These are phyloP conservation scores for Cicer cuneatum DNA, from an alignment of 306 rosid species.

Conservation along the genomic window DNA sequence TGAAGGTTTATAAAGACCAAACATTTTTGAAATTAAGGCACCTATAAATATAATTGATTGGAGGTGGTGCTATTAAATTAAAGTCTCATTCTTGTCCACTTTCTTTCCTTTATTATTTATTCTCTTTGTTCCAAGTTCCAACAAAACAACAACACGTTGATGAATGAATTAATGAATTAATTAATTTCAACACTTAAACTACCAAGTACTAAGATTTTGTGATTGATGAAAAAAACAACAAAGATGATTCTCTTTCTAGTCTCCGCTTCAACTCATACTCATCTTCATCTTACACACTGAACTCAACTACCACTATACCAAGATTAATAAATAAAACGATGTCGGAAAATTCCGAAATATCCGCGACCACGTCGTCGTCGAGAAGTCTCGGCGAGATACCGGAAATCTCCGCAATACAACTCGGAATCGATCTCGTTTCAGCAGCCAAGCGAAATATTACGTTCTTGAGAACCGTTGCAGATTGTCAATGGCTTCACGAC, in stretches of 20 bases:
- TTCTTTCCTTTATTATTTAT: background rate
- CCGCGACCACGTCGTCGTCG: constrained; percentile 52
- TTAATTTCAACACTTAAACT: constrained; percentile 10
- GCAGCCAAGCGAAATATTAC: constrained; percentile 69
- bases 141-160: constrained; percentile 8
- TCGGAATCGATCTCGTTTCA: constrained; percentile 73
- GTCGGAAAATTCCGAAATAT: constrained; percentile 57
- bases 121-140: constrained; percentile 44
- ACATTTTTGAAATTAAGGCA: no score
- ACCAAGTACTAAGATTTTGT: background rate
- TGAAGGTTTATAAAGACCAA: no score
- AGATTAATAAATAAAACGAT: constrained; percentile 36
- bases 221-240: background rate
- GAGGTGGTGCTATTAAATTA: no score
- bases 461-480: constrained; percentile 61
- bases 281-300: background rate
- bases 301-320: background rate
- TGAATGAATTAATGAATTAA: background rate
- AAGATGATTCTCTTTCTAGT: constrained; percentile 15
- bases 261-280: background rate
- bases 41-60: no score
- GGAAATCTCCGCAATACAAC: constrained; percentile 47
- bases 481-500: constrained; percentile 67
- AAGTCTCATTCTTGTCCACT: constrained; percentile 32
- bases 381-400: constrained; percentile 64